phyloP scores from a whole-genome alignment of 257 asterid species.

The Paraleonurus japonicus region DNA sequence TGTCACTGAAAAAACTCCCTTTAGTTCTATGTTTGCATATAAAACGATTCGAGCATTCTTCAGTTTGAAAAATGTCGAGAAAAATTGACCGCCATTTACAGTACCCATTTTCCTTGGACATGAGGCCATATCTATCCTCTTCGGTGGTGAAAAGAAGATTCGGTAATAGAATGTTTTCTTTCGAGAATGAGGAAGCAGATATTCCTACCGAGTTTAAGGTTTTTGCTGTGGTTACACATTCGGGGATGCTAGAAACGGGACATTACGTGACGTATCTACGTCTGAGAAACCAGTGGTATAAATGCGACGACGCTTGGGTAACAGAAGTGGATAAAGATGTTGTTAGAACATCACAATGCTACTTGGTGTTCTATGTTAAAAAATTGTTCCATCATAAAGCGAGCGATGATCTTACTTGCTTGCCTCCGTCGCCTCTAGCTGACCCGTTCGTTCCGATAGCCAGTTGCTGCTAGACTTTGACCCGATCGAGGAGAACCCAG shows the following conservation, averaged over 20 bases:
- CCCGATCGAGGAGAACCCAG: background rate
- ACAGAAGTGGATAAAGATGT: conserved; percentile 65
- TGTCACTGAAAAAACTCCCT: conserved; percentile 72
- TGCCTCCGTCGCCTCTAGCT: conserved; percentile 40
- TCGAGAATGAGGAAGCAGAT: conserved; percentile 53
- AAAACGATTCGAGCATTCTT: conserved; percentile 69
- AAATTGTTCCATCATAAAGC: conserved; percentile 44
- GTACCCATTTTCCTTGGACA: conserved; percentile 69
- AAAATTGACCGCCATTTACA: conserved; percentile 67
- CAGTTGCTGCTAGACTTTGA: conserved; percentile 70
- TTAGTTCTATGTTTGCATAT: conserved; percentile 63
- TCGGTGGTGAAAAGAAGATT: conserved; percentile 53
- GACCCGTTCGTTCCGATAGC: conserved; percentile 68
- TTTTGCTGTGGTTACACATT: conserved; percentile 75
- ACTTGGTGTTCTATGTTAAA: conserved; percentile 61
- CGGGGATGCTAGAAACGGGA: conserved; percentile 76
- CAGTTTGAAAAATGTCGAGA: conserved; percentile 51
- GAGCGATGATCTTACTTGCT: conserved; percentile 61
- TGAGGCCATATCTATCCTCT: conserved; percentile 67
- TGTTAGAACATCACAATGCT: conserved; percentile 65
- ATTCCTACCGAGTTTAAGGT: conserved; percentile 56
- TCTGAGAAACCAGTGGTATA: conserved; percentile 62
- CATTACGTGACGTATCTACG: conserved; percentile 68
- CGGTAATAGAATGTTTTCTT: conserved; percentile 53
- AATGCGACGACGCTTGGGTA: conserved; percentile 81